phyloP scores from a whole-genome alignment of 1,139 yeast species.

The Spencermartinsiella ligniputridi region DNA sequence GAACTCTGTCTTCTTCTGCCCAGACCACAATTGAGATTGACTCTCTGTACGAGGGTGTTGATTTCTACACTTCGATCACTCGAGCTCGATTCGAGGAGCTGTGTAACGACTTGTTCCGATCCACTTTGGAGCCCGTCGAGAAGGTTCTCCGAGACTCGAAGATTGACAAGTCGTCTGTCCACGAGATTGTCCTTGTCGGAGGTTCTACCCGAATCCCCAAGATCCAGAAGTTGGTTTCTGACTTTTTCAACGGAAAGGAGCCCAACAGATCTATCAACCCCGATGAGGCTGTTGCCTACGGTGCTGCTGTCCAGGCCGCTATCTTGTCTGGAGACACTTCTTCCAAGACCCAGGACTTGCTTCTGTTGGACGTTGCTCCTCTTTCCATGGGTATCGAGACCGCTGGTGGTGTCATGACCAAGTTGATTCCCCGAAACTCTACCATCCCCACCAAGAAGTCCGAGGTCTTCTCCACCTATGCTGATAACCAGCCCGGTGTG shows the following conservation, averaged over 20 bases:
- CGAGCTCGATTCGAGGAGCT: constrained; percentile 91
- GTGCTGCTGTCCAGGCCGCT: constrained; percentile 99
- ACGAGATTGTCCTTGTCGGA: constrained; percentile 86
- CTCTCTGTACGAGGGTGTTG: constrained; percentile 75
- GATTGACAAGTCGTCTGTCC: constrained; percentile 71
- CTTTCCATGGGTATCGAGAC: constrained; percentile 97
- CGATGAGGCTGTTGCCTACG: constrained; percentile 96
- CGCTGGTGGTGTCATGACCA: constrained; percentile 97
- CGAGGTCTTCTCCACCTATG: constrained; percentile 94
- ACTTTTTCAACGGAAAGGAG: constrained; percentile 86
- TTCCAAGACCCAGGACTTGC: constrained; percentile 94
- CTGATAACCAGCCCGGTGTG: constrained; percentile 96
- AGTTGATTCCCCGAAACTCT: constrained; percentile 93
- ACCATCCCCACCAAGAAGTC: constrained; percentile 96
- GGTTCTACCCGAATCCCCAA: constrained; percentile 95
- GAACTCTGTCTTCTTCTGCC: constrained; percentile 80
- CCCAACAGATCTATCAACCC: constrained; percentile 85
- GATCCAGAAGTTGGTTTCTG: constrained; percentile 81
- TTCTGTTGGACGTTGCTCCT: constrained; percentile 97
- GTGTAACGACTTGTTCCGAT: constrained; percentile 79
- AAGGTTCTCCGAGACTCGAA: constrained; percentile 80
- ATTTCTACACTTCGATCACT: constrained; percentile 75
- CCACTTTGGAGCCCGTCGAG: constrained; percentile 81
- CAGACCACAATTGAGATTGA: constrained; percentile 85
- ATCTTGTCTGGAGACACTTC: constrained; percentile 95